Evolutionary conservation across 2,329 filamentous ascomycete species (phyloP).

Genomic region (Cladosporium sp.): DNA sequence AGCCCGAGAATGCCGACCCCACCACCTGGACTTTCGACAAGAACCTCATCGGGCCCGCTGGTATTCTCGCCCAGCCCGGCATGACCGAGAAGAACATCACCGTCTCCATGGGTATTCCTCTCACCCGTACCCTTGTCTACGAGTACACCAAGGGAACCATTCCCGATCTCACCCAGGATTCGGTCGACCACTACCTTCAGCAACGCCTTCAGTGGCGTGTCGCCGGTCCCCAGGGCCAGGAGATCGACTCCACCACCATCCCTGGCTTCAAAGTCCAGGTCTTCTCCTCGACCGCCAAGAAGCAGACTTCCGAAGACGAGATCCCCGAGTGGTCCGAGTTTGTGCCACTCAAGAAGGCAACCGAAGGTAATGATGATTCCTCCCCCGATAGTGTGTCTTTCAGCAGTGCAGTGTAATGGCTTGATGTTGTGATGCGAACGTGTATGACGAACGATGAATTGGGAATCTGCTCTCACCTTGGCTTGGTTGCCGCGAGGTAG

Average conservation of each 20-base stretch:
- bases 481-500: not conserved
- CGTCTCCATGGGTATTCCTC: conserved; percentile 40
- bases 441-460: not conserved
- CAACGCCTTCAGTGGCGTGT: conserved; percentile 34
- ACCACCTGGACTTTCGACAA: conserved; percentile 48
- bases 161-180: conserved; percentile 22
- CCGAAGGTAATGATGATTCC: conserved; percentile 11
- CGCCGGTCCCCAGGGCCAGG: conserved; percentile 27
- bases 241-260: conserved; percentile 29
- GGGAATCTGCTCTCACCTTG: not conserved
- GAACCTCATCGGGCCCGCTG: conserved; percentile 58
- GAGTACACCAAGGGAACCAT: conserved; percentile 27
- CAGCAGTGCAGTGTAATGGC: not conserved
- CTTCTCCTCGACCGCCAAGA: conserved; percentile 34
- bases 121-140: conserved; percentile 40
- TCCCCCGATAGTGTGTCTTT: not conserved
- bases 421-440: not conserved
- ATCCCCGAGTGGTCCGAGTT: conserved; percentile 32
- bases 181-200: conserved; percentile 28
- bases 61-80: conserved; percentile 35
- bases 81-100: conserved; percentile 24
- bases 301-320: conserved; percentile 23
- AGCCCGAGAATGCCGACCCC: conserved; percentile 38
- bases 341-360: conserved; percentile 12
- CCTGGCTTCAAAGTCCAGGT: conserved; percentile 38